Evolutionary conservation across 176 grass and related monocot genomes (phyloP).

Genomic region (Carex parvula): DNA sequence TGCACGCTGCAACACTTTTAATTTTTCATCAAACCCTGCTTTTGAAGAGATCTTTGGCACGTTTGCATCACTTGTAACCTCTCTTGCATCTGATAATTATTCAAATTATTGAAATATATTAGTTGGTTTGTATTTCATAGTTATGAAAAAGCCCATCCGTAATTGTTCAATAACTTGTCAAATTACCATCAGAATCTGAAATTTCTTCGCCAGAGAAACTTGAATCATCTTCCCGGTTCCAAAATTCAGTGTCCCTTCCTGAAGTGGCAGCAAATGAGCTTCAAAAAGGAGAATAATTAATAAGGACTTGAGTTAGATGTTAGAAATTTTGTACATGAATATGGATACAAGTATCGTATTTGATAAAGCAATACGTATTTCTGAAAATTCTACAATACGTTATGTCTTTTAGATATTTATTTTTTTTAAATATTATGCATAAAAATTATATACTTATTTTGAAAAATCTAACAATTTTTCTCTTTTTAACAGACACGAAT

Average conservation of each 20-base stretch:
- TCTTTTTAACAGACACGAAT: background rate
- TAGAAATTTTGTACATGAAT: background rate
- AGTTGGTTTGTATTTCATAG: background rate
- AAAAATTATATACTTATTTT: background rate
- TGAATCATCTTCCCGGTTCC: constrained; percentile 72
- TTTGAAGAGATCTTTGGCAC: constrained; percentile 53
- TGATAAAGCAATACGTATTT: background rate
- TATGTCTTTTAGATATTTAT: background rate
- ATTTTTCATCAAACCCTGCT: constrained; percentile 58
- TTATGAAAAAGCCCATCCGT: background rate
- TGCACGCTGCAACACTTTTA: constrained; percentile 64
- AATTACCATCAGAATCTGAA: constrained; percentile 83
- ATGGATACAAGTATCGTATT: background rate
- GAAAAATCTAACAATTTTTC: background rate
- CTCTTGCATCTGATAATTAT: constrained; percentile 41
- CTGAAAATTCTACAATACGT: background rate
- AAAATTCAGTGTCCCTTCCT: constrained; percentile 64
- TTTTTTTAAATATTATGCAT: background rate
- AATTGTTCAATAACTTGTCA: background rate
- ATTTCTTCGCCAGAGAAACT: constrained; percentile 69
- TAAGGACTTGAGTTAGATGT: background rate
- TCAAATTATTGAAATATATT: background rate
- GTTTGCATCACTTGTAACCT: constrained; percentile 32
- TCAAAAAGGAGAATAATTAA: constrained; percentile 28
- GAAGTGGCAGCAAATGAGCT: constrained; percentile 49